Evolutionary conservation across 148 eudicot species (phyloP), one percentile per base, ranked within the genome.

Genomic region (Camellia japonica): DNA sequence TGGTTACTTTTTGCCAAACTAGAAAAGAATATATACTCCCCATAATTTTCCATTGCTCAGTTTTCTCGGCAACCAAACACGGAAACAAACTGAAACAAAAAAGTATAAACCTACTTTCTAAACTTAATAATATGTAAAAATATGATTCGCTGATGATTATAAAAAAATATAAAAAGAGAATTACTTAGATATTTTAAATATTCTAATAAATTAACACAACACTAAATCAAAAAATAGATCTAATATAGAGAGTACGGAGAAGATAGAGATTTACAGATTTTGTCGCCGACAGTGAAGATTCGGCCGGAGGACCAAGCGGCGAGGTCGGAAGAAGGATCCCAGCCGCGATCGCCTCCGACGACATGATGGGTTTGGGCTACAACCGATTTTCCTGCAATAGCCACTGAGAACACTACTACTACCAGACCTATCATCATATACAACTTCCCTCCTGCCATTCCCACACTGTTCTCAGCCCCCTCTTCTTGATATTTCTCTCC

Each of bases 231-330:
- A 30, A 30, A 30, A 30, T 30, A 30, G 38, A 30, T 30, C 38
- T 30, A 3, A 44, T 0, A 77, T 10, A 60, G 9, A 75, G 65
- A 80, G 64, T 56, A 69, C 12, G 42, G 38, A 20, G 67, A 3
- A 47, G 73, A 30, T 12, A 52, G 55, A 80, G 66, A 4, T 88
- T 77, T 90, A 93, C 97, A 90, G 49, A 93, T 80, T 58, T 84
- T 87, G 81, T 93, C 97, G 5, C 97, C 97, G 76, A 93, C 89
- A 15, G 81, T 43, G 84, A 93, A 93, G 81, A 80, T 84, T 23
- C 89, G 87, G 42, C 69, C 82, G 69, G 84, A 81, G 20, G 89
- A 82, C 94, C 94, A 93, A 20, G 92, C 63, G 23, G 63, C 84
- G 64, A 93, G 79, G 73, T 88, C 85, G 18, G 90, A 72, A 44